These are phyloP conservation scores for Moricandia arvensis DNA, from an alignment of 345 rosid species.

Conservation along the genomic window DNA sequence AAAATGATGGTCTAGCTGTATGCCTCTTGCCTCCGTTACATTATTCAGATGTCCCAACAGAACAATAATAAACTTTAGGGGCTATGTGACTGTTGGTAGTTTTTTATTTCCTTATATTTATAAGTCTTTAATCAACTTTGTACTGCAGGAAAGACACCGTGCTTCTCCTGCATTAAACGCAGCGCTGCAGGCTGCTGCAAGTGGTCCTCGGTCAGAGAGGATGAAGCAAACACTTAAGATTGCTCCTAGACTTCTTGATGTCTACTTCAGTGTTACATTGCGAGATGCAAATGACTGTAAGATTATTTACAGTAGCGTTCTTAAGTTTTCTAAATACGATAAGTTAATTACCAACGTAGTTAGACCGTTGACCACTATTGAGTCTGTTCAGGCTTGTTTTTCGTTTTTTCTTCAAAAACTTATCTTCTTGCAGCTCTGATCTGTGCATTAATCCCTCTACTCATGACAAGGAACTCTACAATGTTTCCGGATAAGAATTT, in stretches of 20 bases:
- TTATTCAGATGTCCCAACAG: not conserved
- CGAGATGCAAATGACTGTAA: conserved; percentile 80
- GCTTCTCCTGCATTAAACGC: conserved; percentile 72
- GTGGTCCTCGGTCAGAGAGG: conserved; percentile 66
- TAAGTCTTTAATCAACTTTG: too few relatives aligned
- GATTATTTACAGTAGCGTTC: conserved; percentile 26
- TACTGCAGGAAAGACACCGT: conserved; percentile 79
- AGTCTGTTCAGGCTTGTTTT: not conserved
- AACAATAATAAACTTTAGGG: not conserved
- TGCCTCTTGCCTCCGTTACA: conserved; percentile 21
- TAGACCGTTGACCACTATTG: not conserved
- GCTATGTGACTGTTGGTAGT: not conserved
- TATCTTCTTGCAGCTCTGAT: conserved; percentile 64
- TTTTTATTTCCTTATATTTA: not conserved
- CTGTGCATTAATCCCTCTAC: conserved; percentile 83
- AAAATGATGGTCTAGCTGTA: conserved; percentile 97
- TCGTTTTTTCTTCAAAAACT: not conserved
- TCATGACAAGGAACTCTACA: conserved; percentile 77
- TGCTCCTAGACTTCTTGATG: conserved; percentile 73
- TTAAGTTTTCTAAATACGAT: not conserved
- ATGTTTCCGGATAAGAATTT: conserved; percentile 74
- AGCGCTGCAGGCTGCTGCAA: conserved; percentile 71
- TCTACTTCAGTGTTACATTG: conserved; percentile 65
- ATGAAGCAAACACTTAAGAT: conserved; percentile 67
- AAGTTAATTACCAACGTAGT: not conserved